Base-by-base conservation (phyloP, 148 eudicot genomes). In the Arctostaphylos glauca region DNA sequence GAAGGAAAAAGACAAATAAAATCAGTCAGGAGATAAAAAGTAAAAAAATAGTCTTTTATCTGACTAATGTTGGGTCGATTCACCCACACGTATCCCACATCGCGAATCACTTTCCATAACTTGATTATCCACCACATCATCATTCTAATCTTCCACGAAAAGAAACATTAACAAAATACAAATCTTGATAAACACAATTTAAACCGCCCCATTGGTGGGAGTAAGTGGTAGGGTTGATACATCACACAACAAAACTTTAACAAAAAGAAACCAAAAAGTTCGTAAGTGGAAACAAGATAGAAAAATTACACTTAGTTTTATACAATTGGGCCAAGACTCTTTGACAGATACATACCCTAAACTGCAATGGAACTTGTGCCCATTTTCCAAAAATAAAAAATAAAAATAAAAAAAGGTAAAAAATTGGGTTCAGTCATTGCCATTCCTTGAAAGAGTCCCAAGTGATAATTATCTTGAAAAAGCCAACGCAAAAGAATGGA, bases 181-280 rank as follows among this genome's bases (percentile, higher is more conserved):
- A 44, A 5, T 21, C 10, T n/a, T 31, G 31, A 5, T 3, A 14
- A 5, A 53, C 2, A 52, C 15, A 25, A n/a, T 25, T 66, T 15
- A 12, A 62, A 46, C 81, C 81, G 77, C 81, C 79, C 56, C 75
- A 79, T 82, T 83, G 86, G 84, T 25, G 9, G 54, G 14, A 52
- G 54, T 9, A 66, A 66, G 71, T 66, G 71, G 71, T 66, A 66
- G 71, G 44, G 71, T 66, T 12, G 71, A 31, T 66, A 43, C 71
- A 25, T 43, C 71, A 25, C 44, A 12, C 14, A 66, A 25, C 38
- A 31, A 31, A 31, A 31, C 38, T 66, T 66, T 15, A 25, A 25
- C 71, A 66, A 66, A 66, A 66, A 25, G 43, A 23, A 64, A 10
- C 41, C 43, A 3, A 10, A 66, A 66, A 3, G 15, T 66, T 31